phyloP scores from a whole-genome alignment of 768 basidiomycete species.

The Boletellus sp. region DNA sequence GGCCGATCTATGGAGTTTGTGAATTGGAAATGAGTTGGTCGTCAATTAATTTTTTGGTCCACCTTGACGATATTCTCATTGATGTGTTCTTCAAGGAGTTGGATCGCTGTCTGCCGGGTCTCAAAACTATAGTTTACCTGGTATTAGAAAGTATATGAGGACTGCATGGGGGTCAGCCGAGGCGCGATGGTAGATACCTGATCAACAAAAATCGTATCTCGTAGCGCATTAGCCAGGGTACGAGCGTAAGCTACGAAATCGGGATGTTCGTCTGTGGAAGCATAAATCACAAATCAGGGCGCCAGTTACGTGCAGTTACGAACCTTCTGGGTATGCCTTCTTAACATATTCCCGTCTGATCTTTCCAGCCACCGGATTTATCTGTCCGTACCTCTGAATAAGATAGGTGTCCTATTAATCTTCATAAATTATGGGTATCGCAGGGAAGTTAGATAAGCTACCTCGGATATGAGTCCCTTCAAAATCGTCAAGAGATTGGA shows the following conservation, averaged over 20 bases:
- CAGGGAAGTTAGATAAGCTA: conserved; percentile 19
- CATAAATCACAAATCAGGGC: neutral
- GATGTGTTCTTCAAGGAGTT: conserved; percentile 85
- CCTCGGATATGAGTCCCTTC: conserved; percentile 68
- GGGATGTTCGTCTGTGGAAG: conserved; percentile 60
- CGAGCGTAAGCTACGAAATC: conserved; percentile 71
- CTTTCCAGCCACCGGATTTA: conserved; percentile 54
- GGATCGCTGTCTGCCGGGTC: conserved; percentile 55
- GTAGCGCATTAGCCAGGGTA: conserved; percentile 59
- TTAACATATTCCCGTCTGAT: conserved; percentile 53
- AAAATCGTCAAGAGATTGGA: conserved; percentile 77
- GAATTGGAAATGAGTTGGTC: neutral
- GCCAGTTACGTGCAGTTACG: neutral
- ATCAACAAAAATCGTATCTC: conserved; percentile 83
- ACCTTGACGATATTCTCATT: conserved; percentile 91
- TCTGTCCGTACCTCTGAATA: conserved; percentile 65
- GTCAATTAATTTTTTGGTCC: neutral
- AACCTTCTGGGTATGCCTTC: conserved; percentile 69
- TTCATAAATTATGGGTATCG: neutral
- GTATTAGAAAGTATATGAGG: neutral
- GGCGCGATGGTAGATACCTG: conserved; percentile 44
- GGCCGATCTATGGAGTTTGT: conserved; percentile 57
- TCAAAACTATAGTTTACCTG: conserved; percentile 54
- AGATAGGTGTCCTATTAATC: conserved; percentile 62
- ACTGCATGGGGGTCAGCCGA: neutral